Evolutionary conservation across 352 stramenopile genomes (phyloP).

Genomic region (Phytopythium ostracodes): DNA sequence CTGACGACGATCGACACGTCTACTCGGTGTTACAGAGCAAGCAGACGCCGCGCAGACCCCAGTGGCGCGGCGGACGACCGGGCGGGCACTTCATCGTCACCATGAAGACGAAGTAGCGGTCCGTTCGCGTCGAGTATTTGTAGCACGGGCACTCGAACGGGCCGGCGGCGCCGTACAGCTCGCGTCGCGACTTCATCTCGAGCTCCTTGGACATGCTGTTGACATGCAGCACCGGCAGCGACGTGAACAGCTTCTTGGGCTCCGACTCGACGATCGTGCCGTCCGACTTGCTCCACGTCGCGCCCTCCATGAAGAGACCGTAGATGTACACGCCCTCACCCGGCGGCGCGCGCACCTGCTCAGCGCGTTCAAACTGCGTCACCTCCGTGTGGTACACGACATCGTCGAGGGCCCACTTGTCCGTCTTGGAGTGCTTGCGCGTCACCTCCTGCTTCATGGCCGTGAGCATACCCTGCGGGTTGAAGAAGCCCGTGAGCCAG

Average conservation of each 20-base stretch:
- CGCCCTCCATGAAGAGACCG: conserved; percentile 96
- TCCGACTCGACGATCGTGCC: conserved; percentile 93
- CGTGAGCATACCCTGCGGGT: conserved; percentile 97
- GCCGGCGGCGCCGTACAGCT: conserved; percentile 89
- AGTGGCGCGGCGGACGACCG: conserved; percentile 91
- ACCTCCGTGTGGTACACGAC: conserved; percentile 98
- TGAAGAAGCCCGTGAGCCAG: conserved; percentile 98
- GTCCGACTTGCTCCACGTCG: conserved; percentile 94
- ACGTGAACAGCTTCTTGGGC: conserved; percentile 96
- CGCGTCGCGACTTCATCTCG: conserved; percentile 90
- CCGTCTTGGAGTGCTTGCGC: conserved; percentile 93
- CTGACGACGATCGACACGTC: background rate
- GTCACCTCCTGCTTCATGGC: conserved; percentile 99
- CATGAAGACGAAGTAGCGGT: conserved; percentile 97
- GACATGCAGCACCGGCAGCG: conserved; percentile 94
- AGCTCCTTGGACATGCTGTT: conserved; percentile 94
- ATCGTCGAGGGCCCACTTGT: conserved; percentile 98
- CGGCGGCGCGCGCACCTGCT: conserved; percentile 87
- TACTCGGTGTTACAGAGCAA: conserved; percentile 95
- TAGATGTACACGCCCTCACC: conserved; percentile 97
- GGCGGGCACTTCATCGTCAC: conserved; percentile 89
- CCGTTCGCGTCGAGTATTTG: conserved; percentile 95
- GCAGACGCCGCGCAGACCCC: conserved; percentile 91
- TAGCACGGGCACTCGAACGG: conserved; percentile 97
- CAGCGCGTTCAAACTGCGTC: conserved; percentile 90